Percentiles rank a stretch among this genome's conserved stretches.
phyloP scores from a whole-genome alignment of 2,329 filamentous ascomycete species.

The Dryadomyces quercus-mongolicae region DNA sequence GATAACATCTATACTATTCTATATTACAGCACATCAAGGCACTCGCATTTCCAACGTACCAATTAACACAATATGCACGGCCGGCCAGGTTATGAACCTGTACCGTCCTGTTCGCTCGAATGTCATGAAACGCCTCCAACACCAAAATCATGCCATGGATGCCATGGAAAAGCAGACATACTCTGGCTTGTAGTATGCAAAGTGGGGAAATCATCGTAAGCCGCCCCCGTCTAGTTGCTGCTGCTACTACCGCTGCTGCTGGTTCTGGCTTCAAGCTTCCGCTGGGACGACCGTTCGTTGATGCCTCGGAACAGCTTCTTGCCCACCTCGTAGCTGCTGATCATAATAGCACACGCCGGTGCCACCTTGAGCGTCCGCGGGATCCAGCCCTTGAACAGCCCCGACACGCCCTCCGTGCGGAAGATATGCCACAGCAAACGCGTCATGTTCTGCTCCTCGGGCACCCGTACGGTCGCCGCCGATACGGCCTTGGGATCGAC shows the following conservation, averaged over 20 bases:
- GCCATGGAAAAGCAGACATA: neutral
- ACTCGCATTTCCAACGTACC: too few species aligned
- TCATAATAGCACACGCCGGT: slow-evolving; percentile 97
- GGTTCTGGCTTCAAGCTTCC: slow-evolving; percentile 5
- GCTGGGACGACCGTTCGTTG: slow-evolving; percentile 41
- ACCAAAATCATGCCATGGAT: neutral
- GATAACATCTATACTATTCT: too few species aligned
- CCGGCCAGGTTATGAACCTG: too few species aligned
- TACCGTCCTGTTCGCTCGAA: neutral
- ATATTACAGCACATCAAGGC: too few species aligned
- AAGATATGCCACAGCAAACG: slow-evolving; percentile 87
- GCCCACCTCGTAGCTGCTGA: slow-evolving; percentile 91
- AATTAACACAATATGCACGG: too few species aligned
- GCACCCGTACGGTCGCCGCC: slow-evolving; percentile 29
- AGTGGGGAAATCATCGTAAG: neutral
- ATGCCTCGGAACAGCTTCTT: slow-evolving; percentile 74
- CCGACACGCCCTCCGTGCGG: slow-evolving; percentile 65
- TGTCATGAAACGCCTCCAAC: neutral
- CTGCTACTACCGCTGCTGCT: too few species aligned
- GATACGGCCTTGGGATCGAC: slow-evolving; percentile 13
- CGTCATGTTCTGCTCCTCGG: slow-evolving; percentile 69
- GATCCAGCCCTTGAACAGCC: slow-evolving; percentile 85
- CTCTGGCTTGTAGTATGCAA: neutral
- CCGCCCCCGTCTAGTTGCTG: neutral
- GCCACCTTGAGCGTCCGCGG: slow-evolving; percentile 89